Conservation (phyloP, 768 basidiomycete genomes). For the Infundibulicybe gibba region DNA sequence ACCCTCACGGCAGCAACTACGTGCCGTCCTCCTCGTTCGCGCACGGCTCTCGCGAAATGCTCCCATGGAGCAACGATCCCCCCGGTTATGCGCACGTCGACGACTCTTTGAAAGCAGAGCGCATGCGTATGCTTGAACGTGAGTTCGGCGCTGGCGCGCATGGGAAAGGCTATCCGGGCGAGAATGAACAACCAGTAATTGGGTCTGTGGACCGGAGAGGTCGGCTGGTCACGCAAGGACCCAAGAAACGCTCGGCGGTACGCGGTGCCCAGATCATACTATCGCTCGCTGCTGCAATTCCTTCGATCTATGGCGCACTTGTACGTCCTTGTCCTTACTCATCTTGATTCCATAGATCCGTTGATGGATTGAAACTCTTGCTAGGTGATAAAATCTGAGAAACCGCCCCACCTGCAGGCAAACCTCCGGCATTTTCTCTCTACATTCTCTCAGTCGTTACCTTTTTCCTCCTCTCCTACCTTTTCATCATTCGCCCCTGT, state of each 20-base stretch:
- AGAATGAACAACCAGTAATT: conserved; percentile 45
- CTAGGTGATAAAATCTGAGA: conserved; percentile 52
- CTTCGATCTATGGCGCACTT: conserved; percentile 60
- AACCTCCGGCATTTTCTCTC: conserved; percentile 50
- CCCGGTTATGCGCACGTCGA: conserved; percentile 40
- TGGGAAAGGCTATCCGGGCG: conserved; percentile 30
- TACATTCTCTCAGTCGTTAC: conserved; percentile 56
- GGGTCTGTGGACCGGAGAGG: conserved; percentile 61
- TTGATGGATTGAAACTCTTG: conserved; percentile 6
- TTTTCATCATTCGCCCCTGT: conserved; percentile 59
- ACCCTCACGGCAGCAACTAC: conserved; percentile 22
- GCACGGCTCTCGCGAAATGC: conserved; percentile 37
- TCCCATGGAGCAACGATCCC: conserved; percentile 53
- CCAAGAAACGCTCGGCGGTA: conserved; percentile 50
- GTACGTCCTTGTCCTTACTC: conserved; percentile 34
- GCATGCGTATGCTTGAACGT: conserved; percentile 66
- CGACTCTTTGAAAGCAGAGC: conserved; percentile 57
- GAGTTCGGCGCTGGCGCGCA: conserved; percentile 53
- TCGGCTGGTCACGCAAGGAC: conserved; percentile 57
- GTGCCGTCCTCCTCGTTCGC: conserved; percentile 30
- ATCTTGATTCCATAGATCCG: neutral
- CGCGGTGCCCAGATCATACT: conserved; percentile 48
- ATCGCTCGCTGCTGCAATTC: conserved; percentile 46
- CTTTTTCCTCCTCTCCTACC: conserved; percentile 44
- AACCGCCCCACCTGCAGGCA: conserved; percentile 48